Percentiles rank a stretch among this genome's conserved stretches.
Evolutionary conservation across 1,139 yeast species (phyloP).

Genomic region (Saccharomycopsis hybrid): DNA sequence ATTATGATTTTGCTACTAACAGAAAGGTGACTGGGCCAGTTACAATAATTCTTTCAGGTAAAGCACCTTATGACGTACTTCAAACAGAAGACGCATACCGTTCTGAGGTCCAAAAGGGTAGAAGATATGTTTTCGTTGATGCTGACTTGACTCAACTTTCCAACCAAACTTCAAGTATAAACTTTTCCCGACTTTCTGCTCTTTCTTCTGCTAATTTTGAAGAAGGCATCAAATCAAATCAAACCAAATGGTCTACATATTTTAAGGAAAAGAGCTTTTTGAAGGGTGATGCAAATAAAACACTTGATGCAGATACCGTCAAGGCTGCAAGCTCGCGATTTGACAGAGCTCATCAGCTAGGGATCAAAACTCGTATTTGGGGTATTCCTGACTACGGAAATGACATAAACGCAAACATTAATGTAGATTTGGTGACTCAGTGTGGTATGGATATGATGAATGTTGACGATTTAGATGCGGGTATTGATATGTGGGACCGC

Average conservation of each 20-base stretch:
- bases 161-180: slow-evolving; percentile 3
- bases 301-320: slow-evolving; percentile 23
- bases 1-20: slow-evolving; percentile 15
- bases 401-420: not conserved
- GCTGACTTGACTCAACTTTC: slow-evolving; percentile 27
- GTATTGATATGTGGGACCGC: slow-evolving; percentile 6
- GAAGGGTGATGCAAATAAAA: not conserved
- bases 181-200: slow-evolving; percentile 1
- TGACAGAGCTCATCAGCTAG: slow-evolving; percentile 31
- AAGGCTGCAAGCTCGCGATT: slow-evolving; percentile 29
- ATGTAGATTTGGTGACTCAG: slow-evolving; percentile 6
- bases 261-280: slow-evolving; percentile 7
- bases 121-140: slow-evolving; percentile 32
- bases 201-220: slow-evolving; percentile 17
- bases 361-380: slow-evolving; percentile 42
- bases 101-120: slow-evolving; percentile 11
- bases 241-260: slow-evolving; percentile 16
- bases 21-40: slow-evolving; percentile 13
- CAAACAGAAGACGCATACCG: slow-evolving; percentile 19
- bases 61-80: slow-evolving; percentile 13
- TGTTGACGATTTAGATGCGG: slow-evolving; percentile 36
- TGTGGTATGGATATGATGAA: slow-evolving; percentile 36
- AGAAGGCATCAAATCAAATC: slow-evolving; percentile 13
- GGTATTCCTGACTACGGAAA: slow-evolving; percentile 35
- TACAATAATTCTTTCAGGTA: slow-evolving; percentile 16